Conservation (phyloP, 106 monocot genomes). For the Iris macrosiphon region DNA sequence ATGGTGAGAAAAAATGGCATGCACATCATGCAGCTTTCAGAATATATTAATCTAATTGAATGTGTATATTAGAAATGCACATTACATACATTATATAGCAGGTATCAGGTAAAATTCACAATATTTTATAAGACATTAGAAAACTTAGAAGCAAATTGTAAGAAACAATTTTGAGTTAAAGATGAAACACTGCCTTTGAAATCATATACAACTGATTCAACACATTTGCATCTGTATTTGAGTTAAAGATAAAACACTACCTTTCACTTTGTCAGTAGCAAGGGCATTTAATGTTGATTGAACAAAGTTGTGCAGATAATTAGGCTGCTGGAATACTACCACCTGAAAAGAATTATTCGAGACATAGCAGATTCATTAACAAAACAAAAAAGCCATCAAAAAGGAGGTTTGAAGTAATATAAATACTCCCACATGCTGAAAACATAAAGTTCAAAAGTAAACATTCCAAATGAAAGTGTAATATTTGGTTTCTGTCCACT, state of each 20-base stretch:
- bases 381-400: not conserved
- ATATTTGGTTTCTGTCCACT: not conserved
- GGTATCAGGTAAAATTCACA: too few species aligned
- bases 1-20: too few species aligned
- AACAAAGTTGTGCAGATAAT: constrained; percentile 80
- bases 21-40: too few species aligned
- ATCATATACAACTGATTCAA: not conserved
- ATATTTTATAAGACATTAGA: too few species aligned
- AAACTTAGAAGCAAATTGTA: too few species aligned
- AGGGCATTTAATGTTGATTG: constrained; percentile 76
- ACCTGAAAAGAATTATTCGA: constrained; percentile 35
- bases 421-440: not conserved
- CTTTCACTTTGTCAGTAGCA: constrained; percentile 57
- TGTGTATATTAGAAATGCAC: too few species aligned
- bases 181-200: too few species aligned
- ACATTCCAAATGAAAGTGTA: not conserved
- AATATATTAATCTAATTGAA: too few species aligned
- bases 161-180: too few species aligned
- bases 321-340: constrained; percentile 54
- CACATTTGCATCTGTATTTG: not conserved
- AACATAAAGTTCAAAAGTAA: not conserved
- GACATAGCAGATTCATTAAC: not conserved
- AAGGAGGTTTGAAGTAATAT: not conserved
- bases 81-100: too few species aligned
- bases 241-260: too few species aligned